Evolutionary conservation across 176 grass and related monocot species (phyloP), one percentile per base, ranked within the genome.

Genomic region (Raddia distichophylla): DNA sequence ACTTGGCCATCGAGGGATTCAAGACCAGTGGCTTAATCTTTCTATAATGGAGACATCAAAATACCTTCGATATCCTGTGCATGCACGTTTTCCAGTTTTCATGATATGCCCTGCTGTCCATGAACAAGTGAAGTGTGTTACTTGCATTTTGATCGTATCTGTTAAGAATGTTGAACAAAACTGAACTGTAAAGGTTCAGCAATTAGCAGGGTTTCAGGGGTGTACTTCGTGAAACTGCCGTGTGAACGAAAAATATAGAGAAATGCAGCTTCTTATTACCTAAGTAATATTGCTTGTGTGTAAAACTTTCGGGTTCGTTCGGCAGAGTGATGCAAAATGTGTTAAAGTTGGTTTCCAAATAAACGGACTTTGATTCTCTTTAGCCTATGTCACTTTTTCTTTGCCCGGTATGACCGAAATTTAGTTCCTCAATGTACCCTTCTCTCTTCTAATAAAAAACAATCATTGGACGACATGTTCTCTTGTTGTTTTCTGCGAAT

Each of bases 181-280:
- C 42, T 71, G 53, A 69, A 71, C 67, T 71, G 54, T 37, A 60
- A 2, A 17, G 11, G 42, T 49, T 35, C 16, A 2, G 66, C 43
- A 70, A 69, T n/a, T 47, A 33, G 83, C 83, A 72, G 48, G 48
- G 75, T 65, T 73, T 20, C 3, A 80, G 76, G 50, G 44, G 43
- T 80, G 20, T 86, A 79, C 70, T 68, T 46, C 3, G 32, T 45
- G 56, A 50, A 86, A 67, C 60, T 75, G 69, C 16, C 17, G 27
- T 66, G 59, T 57, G 52, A 85, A 64, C 10, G 20, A 69, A 64
- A 8, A 8, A 13, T 62, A 62, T 58, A 37, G 52, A 58, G 40
- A 58, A 74, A 51, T 70, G 53, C 84, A 67, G 71, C 27, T 67
- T 66, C 60, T 12, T 60, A 53, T 56, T 64, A 45, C 66, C 57